Percentiles rank a stretch among this genome's conserved stretches.
phyloP scores from a whole-genome alignment of 2,329 filamentous ascomycete genomes.

The Diplodia seriata region DNA sequence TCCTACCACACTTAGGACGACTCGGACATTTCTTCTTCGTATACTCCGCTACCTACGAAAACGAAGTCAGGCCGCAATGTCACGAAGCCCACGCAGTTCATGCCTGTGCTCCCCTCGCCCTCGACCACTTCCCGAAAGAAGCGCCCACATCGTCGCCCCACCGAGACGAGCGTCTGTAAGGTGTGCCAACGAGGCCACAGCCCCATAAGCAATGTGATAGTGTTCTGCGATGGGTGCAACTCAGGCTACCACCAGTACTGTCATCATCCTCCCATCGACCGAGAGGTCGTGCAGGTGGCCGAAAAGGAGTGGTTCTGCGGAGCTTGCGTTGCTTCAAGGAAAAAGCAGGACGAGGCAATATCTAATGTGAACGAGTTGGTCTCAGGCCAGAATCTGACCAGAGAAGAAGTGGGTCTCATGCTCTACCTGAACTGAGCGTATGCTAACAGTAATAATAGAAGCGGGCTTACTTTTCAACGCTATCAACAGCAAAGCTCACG shows the following conservation, averaged over 20 bases:
- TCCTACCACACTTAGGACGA: constrained; percentile 38
- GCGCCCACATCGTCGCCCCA: constrained; percentile 41
- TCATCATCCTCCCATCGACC: constrained; percentile 76
- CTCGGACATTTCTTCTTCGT: constrained; percentile 52
- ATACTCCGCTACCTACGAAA: constrained; percentile 66
- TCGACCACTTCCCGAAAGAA: constrained; percentile 57
- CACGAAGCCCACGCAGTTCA: constrained; percentile 68
- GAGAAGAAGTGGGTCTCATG: constrained; percentile 50
- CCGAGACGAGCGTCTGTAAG: constrained; percentile 67
- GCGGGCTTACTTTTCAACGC: constrained; percentile 66
- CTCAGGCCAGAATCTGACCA: constrained; percentile 48
- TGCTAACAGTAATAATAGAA: constrained; percentile 55
- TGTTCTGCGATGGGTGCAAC: constrained; percentile 85
- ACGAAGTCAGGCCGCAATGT: constrained; percentile 79
- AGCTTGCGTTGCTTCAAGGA: constrained; percentile 58
- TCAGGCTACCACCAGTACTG: constrained; percentile 81
- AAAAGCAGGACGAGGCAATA: constrained; percentile 44
- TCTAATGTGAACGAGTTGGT: constrained; percentile 51
- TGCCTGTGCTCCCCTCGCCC: constrained; percentile 61
- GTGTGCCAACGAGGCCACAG: constrained; percentile 75
- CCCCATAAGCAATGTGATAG: constrained; percentile 77
- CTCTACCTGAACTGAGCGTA: constrained; percentile 31
- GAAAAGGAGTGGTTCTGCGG: constrained; percentile 75
- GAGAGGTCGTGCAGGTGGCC: constrained; percentile 70
- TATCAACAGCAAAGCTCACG: constrained; percentile 68